Conservation (phyloP, 805 yeast genomes). For the Pichia pseudocactophila region DNA sequence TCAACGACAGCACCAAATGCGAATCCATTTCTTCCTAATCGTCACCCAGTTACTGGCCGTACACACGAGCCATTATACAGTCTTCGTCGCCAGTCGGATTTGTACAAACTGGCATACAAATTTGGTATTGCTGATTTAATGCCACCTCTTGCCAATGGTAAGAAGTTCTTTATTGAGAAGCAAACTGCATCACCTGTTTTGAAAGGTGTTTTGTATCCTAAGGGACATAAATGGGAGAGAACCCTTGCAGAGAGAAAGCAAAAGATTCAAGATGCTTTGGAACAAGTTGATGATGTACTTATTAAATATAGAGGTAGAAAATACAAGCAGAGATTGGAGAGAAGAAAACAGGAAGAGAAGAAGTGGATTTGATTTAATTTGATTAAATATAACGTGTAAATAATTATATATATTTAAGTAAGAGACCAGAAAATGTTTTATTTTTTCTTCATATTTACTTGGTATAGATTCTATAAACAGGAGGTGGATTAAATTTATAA, state of each 20-base stretch:
- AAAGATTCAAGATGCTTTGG: constrained; percentile 58
- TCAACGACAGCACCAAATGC: constrained; percentile 58
- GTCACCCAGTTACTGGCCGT: constrained; percentile 70
- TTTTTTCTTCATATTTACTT: too few species aligned
- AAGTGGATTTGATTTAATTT: constrained; percentile 29
- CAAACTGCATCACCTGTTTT: constrained; percentile 59
- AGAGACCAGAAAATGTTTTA: too few species aligned
- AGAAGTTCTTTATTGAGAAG: constrained; percentile 73
- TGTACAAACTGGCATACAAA: constrained; percentile 72
- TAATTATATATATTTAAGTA: neutral
- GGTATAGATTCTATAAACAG: neutral
- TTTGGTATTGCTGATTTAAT: constrained; percentile 73
- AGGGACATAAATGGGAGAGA: constrained; percentile 77
- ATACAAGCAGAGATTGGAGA: constrained; percentile 36
- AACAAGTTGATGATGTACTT: constrained; percentile 57
- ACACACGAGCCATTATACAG: constrained; percentile 75
- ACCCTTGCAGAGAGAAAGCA: constrained; percentile 48
- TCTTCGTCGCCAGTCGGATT: constrained; percentile 70
- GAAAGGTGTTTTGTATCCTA: constrained; percentile 70
- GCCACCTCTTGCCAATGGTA: constrained; percentile 53
- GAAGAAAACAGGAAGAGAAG: constrained; percentile 29
- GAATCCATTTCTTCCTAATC: constrained; percentile 83
- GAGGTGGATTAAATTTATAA: neutral
- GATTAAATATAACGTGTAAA: constrained; percentile 4
- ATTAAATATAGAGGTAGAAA: constrained; percentile 53